A percentile compares a stretch with the other conserved stretches of the same genome.
Conservation (phyloP, 306 rosid genomes). For the Cicer arietinum region DNA sequence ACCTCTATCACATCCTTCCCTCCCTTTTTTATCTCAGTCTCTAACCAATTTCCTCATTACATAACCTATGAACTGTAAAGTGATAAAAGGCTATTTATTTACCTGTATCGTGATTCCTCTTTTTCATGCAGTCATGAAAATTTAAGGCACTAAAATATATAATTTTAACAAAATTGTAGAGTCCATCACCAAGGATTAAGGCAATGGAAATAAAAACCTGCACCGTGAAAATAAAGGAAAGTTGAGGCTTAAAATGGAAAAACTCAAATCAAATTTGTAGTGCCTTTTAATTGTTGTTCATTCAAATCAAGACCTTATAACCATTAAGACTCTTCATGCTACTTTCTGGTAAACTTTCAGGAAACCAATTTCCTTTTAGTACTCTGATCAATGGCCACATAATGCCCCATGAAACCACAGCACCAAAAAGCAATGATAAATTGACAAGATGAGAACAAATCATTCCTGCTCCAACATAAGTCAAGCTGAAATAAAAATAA, state of each 20-base stretch:
- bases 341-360: constrained; percentile 68
- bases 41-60: no score
- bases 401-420: constrained; percentile 85
- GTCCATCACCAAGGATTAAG: constrained; percentile 89
- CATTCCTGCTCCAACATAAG: constrained; percentile 98
- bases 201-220: constrained; percentile 88
- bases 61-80: neutral
- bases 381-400: constrained; percentile 90
- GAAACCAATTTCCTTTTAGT: constrained; percentile 85
- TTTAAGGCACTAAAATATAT: constrained; percentile 57
- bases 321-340: constrained; percentile 94
- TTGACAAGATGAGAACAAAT: constrained; percentile 64
- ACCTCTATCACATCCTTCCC: no score
- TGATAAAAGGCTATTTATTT: constrained; percentile 26
- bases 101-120: constrained; percentile 55
- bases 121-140: constrained; percentile 58
- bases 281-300: constrained; percentile 11
- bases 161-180: constrained; percentile 79
- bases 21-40: no score
- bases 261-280: constrained; percentile 8
- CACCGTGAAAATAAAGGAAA: constrained; percentile 38
- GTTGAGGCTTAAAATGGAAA: constrained; percentile 31
- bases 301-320: constrained; percentile 64
- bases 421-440: constrained; percentile 76
- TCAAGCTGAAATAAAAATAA: constrained; percentile 83